Evolutionary conservation across 2,329 filamentous ascomycete genomes (phyloP).

Genomic region (Colletotrichum tabaci): DNA sequence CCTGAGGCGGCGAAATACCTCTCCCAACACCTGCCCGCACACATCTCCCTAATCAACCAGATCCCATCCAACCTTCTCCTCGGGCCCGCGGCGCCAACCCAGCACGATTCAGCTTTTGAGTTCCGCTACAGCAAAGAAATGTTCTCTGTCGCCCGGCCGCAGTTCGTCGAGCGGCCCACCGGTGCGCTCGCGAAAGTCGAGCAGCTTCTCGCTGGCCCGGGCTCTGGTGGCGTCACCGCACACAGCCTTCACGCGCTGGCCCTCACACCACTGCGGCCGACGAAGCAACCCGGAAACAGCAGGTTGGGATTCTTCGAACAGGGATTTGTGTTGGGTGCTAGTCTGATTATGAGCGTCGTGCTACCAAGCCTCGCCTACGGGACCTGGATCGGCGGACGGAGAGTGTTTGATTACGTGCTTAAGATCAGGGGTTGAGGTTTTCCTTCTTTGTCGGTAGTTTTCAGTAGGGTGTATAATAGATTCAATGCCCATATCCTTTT

Average conservation of each 20-base stretch:
- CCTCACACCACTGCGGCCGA: conserved; percentile 21
- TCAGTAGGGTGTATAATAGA: background rate
- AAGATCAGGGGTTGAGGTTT: conserved; percentile 11
- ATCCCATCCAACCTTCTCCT: conserved; percentile 67
- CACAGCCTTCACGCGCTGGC: conserved; percentile 21
- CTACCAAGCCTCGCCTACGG: conserved; percentile 36
- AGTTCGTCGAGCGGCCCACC: conserved; percentile 25
- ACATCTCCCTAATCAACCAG: conserved; percentile 69
- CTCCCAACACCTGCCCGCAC: conserved; percentile 67
- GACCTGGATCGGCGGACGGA: conserved; percentile 37
- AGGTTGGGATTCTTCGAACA: conserved; percentile 37
- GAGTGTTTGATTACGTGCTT: conserved; percentile 33
- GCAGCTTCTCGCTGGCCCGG: conserved; percentile 23
- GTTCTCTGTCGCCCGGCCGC: conserved; percentile 37
- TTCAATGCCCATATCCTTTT: background rate
- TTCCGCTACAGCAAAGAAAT: conserved; percentile 37
- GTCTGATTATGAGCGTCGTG: conserved; percentile 34
- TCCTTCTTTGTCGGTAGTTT: background rate
- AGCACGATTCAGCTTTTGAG: conserved; percentile 17
- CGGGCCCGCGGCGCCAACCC: conserved; percentile 31
- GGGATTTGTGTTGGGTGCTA: conserved; percentile 32
- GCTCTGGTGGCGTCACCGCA: conserved; percentile 11
- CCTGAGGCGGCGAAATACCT: conserved; percentile 70
- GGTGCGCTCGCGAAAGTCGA: conserved; percentile 23
- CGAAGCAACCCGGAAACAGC: conserved; percentile 34